Base-by-base conservation (phyloP, 768 basidiomycete species). In the Mycena vitilis region DNA sequence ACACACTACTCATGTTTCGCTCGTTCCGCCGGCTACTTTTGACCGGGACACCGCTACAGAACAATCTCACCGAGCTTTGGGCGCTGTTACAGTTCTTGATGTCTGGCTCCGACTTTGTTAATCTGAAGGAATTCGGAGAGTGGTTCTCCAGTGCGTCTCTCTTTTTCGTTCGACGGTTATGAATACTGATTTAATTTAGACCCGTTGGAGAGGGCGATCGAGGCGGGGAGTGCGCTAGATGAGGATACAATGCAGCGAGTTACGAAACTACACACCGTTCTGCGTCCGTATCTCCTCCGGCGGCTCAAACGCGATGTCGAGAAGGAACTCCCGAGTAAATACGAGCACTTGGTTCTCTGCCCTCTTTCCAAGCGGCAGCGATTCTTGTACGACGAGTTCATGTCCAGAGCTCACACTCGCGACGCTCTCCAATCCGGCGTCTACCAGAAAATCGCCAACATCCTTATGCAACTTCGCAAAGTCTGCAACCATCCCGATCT, bases 301-400 rank as follows among this genome's bases (percentile, higher is more conserved):
- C 90, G 98, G n/a, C 85, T 99, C 66, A 99, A 99, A 78, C 89
- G 93, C n/a, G 96, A 99, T 75, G 98, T 99, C 18, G 96, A 98
- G 81, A 95, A 94, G 78, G 93, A 95, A 72, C 83, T 99, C 6
- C 98, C 98, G 0, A 95, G 91, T 81, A 98, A 98, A 75, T 94
- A 87, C 75, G 96, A 97, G 69, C 95, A 98, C 77, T 87, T 96
- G 56, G 88, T 95, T 22, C 85, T 96, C 45, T 96, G 95, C 73
- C 89, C 91, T 15, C 82, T 98, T 18, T 96, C 95, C 42, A 97
- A 96, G 76, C 87, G 95, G 13, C 95, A 98, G 73, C 91, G 95
- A n/a, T 95, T 94, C 76, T 84, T 98, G 22, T 98, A 98, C 76
- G 95, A 98, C 82, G 95, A 97, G 76, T 97, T 97, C 82, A 96